These are phyloP conservation scores for Fonsecaea pugnacius DNA, from an alignment of 2,329 filamentous ascomycete species.

Conservation along the genomic window DNA sequence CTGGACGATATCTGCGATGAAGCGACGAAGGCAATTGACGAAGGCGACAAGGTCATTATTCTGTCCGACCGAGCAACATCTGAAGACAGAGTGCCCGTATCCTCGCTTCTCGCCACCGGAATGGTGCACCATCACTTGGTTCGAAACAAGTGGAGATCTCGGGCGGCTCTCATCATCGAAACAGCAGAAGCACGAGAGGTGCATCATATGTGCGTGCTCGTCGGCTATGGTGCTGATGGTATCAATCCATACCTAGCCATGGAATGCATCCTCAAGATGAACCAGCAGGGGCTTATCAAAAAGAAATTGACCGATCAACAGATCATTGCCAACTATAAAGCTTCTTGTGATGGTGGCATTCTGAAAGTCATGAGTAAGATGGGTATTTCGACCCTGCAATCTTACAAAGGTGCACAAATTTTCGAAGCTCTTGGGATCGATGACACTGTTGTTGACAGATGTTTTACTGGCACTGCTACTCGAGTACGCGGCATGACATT, in stretches of 20 bases:
- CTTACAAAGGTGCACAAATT: conserved; percentile 97
- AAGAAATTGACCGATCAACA: conserved; percentile 82
- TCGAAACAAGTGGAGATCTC: conserved; percentile 91
- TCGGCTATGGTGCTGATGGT: conserved; percentile 92
- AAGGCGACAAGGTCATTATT: conserved; percentile 81
- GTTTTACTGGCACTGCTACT: conserved; percentile 91
- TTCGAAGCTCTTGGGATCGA: conserved; percentile 95
- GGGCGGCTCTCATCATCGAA: conserved; percentile 84
- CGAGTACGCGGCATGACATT: conserved; percentile 94
- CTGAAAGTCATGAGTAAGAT: conserved; percentile 99
- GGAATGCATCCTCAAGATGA: conserved; percentile 96
- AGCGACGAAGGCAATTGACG: conserved; percentile 80
- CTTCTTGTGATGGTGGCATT: conserved; percentile 93
- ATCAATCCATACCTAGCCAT: conserved; percentile 94
- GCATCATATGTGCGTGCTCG: conserved; percentile 97
- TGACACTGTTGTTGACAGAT: conserved; percentile 87
- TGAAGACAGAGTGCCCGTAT: conserved; percentile 80
- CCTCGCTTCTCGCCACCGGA: conserved; percentile 82
- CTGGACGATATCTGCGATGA: conserved; percentile 87
- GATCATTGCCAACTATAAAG: conserved; percentile 93
- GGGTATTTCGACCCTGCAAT: conserved; percentile 95
- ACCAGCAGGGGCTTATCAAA: conserved; percentile 87
- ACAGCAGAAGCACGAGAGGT: conserved; percentile 96
- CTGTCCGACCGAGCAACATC: conserved; percentile 87
- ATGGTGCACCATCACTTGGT: conserved; percentile 96